Evolutionary conservation across 2,329 filamentous ascomycete genomes (phyloP), one percentile per base, ranked within the genome.

Genomic region (Botrytis porri): DNA sequence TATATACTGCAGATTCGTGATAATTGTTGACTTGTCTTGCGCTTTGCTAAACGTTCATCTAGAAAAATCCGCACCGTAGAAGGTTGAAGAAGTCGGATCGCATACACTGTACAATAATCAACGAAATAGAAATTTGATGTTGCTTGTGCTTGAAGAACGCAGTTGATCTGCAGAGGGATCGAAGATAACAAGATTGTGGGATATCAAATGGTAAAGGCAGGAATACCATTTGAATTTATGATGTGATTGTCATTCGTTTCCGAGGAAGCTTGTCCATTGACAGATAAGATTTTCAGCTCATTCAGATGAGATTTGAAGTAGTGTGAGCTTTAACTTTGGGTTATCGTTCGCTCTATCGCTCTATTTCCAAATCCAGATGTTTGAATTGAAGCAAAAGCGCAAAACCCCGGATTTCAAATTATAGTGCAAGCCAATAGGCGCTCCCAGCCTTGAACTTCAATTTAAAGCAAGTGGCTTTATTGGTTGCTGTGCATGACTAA

Each of bases 331-430:
- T 57, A 69, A 59, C 10, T 57, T 41, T 64, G 18, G n/a, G 10
- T 32, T 54, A n/a, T 63, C 25, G 48, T 41, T 57, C n/a, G 62
- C 39, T 25, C 45, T 18, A 41, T 39, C 41, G 62, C n/a, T 25
- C 45, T 12, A 41, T 39, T 67, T 67, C n/a, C 64, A 29, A 54
- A 54, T 54, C 51, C 64, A 54, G 45, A 54, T 41, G 35, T 67
- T 67, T 67, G 35, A 29, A 39, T 41, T 43, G 61, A 57, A 67
- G 64, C 35, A 57, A 41, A 67, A 57, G 48, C 51, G 51, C 51
- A 57, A 41, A 67, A 57, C 65, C 65, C 65, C 65, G 65, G 65
- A 67, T 67, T 67, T 57, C 65, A 41, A 67, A 14, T 54, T 54
- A 37, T 62, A 18, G 37, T 65, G 41, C 16, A 29, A 51, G 45